Evolutionary conservation across 2,329 filamentous ascomycete genomes (phyloP), one percentile per base, ranked within the genome.

Genomic region (Rhynchosporium graminicola): DNA sequence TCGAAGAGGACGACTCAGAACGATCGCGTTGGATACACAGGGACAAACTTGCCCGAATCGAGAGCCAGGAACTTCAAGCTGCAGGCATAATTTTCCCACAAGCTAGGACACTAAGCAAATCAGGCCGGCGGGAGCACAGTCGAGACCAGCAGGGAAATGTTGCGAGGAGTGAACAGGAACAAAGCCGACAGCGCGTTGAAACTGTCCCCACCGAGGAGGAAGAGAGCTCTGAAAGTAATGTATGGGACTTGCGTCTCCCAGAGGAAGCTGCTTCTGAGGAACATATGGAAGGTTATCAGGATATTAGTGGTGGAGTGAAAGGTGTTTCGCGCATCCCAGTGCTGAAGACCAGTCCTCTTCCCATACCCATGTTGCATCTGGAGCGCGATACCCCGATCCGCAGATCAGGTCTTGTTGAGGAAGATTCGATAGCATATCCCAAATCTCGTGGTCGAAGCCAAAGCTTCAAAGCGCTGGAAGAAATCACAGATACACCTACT

Each of bases 311-410:
- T 68, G 78, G 74, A 67, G 82, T 74, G 71, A 89, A 82, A 77
- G 84, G 80, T 78, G 84, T 77, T 79, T 97, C 94, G 50, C 87
- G 91, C 59, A 97, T 99, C 73, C 95, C 95, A 0, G 82, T 98
- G 43, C 87, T 92, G 36, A 93, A 91, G 70, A 80, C 84, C 13
- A 97, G 91, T 73, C 89, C 90, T 2, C 83, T 86, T 26, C 92
- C 92, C 10, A 87, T 96, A 63, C 84, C 90, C 1, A 76, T 83
- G 57, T 85, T 89, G 56, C 85, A 88, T 66, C 80, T 91, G 51
- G 92, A 94, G 68, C 85, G 92, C 66, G 89, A 92, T 69, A 87
- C 85, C 29, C 87, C 86, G 28, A 79, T 88, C 50, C 78, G 82
- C 60, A 85, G 92, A 61, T 85, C 82, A 68, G 82, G 64, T 74